A percentile compares a stretch with the other conserved stretches of the same genome.
These are phyloP conservation scores for Alternaria brassicicola DNA, from an alignment of 2,329 filamentous ascomycete genomes.

Conservation along the genomic window DNA sequence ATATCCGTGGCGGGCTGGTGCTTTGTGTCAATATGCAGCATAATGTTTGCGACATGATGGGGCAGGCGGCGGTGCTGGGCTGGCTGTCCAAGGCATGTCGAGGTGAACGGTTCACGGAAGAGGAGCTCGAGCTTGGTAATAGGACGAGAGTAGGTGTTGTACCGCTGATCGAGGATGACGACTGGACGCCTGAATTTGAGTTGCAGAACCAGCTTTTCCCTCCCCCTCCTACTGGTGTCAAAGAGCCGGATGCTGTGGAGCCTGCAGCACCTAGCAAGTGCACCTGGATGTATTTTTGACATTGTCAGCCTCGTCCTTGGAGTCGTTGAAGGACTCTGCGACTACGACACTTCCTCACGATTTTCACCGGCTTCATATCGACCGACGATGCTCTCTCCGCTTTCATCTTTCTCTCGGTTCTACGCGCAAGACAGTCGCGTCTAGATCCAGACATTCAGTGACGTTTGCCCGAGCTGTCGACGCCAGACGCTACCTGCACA, in stretches of 20 bases:
- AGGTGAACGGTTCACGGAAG: constrained; percentile 52
- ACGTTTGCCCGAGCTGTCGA: constrained; percentile 59
- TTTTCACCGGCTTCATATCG: constrained; percentile 50
- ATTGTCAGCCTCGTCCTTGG: constrained; percentile 51
- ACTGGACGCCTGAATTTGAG: constrained; percentile 47
- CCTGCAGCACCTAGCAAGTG: constrained; percentile 25
- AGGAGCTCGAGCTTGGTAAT: constrained; percentile 56
- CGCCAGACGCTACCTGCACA: constrained; percentile 51
- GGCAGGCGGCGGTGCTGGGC: constrained; percentile 55
- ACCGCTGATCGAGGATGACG: constrained; percentile 46
- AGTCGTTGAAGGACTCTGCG: constrained; percentile 51
- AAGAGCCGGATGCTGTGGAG: not conserved
- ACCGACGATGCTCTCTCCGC: constrained; percentile 62
- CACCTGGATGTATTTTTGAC: constrained; percentile 56
- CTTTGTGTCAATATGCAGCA: constrained; percentile 59
- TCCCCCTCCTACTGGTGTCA: not conserved
- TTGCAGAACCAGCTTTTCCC: constrained; percentile 44
- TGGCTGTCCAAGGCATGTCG: constrained; percentile 59
- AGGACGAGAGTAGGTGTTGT: constrained; percentile 48
- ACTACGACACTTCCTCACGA: constrained; percentile 22
- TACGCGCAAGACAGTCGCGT: constrained; percentile 50
- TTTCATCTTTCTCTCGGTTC: constrained; percentile 58
- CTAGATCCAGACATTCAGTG: constrained; percentile 29
- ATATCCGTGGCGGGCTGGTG: constrained; percentile 58
- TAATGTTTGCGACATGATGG: constrained; percentile 59